A percentile compares a stretch with the other conserved stretches of the same genome.
Conservation (phyloP, 192 early-diverging fungal species). For the Dissophora globulifera region DNA sequence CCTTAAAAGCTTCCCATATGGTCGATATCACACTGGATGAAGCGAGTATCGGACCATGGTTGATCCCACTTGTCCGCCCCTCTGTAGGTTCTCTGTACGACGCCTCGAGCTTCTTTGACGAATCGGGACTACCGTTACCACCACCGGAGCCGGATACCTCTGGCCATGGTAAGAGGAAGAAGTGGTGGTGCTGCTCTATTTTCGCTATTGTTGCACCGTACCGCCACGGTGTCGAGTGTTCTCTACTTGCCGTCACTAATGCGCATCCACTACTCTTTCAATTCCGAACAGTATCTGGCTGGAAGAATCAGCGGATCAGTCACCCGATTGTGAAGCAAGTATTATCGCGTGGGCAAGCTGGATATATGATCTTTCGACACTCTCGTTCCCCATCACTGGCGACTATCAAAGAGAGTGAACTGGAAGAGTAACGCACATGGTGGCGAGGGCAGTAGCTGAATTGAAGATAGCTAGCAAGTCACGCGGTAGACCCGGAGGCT, state of each 20-base stretch:
- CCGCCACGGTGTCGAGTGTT: neutral
- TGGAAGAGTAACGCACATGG: conserved; percentile 37
- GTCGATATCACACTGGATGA: conserved; percentile 32
- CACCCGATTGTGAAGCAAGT: conserved; percentile 43
- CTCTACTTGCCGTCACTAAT: no score
- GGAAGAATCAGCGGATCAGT: conserved; percentile 43
- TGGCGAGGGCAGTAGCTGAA: neutral
- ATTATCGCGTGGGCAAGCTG: conserved; percentile 27
- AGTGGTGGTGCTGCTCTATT: no score
- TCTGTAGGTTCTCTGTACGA: conserved; percentile 44
- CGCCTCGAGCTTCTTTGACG: conserved; percentile 40
- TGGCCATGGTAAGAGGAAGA: neutral
- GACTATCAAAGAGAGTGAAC: conserved; percentile 25
- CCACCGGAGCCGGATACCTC: conserved; percentile 6
- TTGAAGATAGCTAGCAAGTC: no score
- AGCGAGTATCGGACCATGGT: conserved; percentile 12
- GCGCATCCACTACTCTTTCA: neutral
- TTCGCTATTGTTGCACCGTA: no score
- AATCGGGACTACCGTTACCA: conserved; percentile 22
- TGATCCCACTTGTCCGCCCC: conserved; percentile 35
- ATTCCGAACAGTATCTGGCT: conserved; percentile 21
- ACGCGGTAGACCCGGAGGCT: no score
- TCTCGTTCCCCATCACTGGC: conserved; percentile 45
- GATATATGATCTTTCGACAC: conserved; percentile 49
- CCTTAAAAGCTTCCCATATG: conserved; percentile 30